Evolutionary conservation across 2,329 filamentous ascomycete species (phyloP).

Genomic region (Graphilbum fragrans): DNA sequence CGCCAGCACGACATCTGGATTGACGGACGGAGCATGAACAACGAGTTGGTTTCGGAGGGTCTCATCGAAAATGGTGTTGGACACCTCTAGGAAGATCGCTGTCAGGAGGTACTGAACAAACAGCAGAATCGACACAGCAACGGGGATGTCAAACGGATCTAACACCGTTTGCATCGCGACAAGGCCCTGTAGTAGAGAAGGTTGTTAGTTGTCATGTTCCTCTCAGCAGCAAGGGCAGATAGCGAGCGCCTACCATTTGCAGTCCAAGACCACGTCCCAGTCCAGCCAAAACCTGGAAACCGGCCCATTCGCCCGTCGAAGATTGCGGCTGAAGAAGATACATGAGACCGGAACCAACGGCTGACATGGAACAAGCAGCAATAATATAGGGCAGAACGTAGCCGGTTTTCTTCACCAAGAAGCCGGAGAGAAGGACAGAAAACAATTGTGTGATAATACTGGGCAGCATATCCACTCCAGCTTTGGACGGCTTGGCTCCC

Average conservation of each 20-base stretch:
- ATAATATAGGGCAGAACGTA: constrained; percentile 23
- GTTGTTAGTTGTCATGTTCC: too few species aligned
- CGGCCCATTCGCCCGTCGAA: constrained; percentile 18
- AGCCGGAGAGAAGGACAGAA: constrained; percentile 12
- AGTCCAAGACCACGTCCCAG: constrained; percentile 15
- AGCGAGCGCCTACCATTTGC: constrained; percentile 13
- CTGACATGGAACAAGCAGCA: constrained; percentile 15
- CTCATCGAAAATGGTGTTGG: constrained; percentile 40
- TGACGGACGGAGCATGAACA: constrained; percentile 1
- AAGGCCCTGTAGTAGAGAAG: too few species aligned
- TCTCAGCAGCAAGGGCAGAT: too few species aligned
- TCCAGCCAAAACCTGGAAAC: constrained; percentile 18
- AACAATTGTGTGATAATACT: constrained; percentile 14
- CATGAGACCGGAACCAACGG: constrained; percentile 21
- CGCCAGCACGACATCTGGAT: constrained; percentile 4
- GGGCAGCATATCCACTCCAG: constrained; percentile 22
- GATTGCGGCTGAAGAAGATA: constrained; percentile 17
- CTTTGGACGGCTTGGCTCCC: constrained; percentile 16
- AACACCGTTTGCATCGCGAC: background rate
- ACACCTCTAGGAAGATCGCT: constrained; percentile 34
- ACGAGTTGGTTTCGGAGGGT: constrained; percentile 12
- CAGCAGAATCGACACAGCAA: constrained; percentile 20
- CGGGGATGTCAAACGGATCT: constrained; percentile 6
- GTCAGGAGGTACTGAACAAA: constrained; percentile 40
- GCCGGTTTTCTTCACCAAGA: constrained; percentile 14